Evolutionary conservation across 1,284 basidiomycete species (phyloP), one percentile per base, ranked within the genome.

Genomic region (Irpex sp.): DNA sequence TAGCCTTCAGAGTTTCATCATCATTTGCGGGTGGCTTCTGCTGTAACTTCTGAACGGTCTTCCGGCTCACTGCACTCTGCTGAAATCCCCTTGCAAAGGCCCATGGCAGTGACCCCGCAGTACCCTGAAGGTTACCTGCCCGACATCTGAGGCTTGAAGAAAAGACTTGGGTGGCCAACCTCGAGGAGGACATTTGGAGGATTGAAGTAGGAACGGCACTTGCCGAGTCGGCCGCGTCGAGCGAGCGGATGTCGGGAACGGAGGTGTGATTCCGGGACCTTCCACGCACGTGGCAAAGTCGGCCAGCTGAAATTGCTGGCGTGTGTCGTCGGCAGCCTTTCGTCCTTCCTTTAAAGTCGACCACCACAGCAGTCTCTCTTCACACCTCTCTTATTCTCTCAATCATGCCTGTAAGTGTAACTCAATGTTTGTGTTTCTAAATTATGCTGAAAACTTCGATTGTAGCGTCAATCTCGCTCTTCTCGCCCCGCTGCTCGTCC

Each of bases 371-470:
- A 67, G 36, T 58, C 54, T 61, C 60, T 35, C 43, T 50, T 61
- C 59, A 60, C 39, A 57, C 61, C 36, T 54, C 53, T 39, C 46
- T 9, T 54, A 39, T 58, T 43, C 50, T 47, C 43, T n/a, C 59
- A 49, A 76, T 63, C 69, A 90, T 90, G 89, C 77, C 88, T 79
- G 88, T 89, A 75, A 75, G 88, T 78, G 17, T 56, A 46, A 37
- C 59, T 47, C 19, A 8, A 0, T 50, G 33, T 35, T 33, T 13
- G 2, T 13, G 5, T 15, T 2, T 17, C 1, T 19, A 50, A 53
- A 5, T 8, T 11, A 54, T 4, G 2, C 13, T 2, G 19, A 39
- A 5, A 7, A 49, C 57, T 56, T 57, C 31, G 69, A 4, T 26
- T 76, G 62, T 73, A 84, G 74, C 80, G 84, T 67, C 83, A 85